Percentiles rank a stretch among this genome's conserved stretches.
Evolutionary conservation across 2,329 filamentous ascomycete species (phyloP).

Genomic region (Colletotrichum echinochloae): DNA sequence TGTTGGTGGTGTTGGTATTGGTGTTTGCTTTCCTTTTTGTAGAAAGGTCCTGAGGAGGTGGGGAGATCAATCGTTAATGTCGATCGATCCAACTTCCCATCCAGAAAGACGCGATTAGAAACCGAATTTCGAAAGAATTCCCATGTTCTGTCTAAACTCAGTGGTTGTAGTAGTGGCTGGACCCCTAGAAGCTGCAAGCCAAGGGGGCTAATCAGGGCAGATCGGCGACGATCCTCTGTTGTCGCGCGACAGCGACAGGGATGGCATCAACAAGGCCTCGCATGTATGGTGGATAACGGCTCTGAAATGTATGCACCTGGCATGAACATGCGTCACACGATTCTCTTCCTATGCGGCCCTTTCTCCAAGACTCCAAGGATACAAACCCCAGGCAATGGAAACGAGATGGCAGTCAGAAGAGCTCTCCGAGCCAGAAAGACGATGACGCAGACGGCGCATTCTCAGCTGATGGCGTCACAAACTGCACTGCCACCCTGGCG

Average conservation of each 20-base stretch:
- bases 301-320: neutral
- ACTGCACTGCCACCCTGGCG: neutral
- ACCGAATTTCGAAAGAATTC: slow-evolving; percentile 11
- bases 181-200: slow-evolving; percentile 10
- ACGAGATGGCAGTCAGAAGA: neutral
- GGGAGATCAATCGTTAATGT: too few species aligned
- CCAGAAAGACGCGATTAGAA: neutral
- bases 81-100: too few species aligned
- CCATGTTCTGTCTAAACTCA: too few species aligned
- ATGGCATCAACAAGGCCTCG: neutral
- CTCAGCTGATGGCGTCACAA: slow-evolving; percentile 22
- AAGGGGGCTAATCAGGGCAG: slow-evolving; percentile 12
- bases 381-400: neutral
- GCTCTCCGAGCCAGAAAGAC: neutral
- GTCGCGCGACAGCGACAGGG: neutral
- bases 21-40: too few species aligned
- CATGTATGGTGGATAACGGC: neutral
- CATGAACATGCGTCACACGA: slow-evolving; percentile 11
- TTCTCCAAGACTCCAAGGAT: too few species aligned
- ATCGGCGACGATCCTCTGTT: slow-evolving; percentile 6
- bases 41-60: too few species aligned
- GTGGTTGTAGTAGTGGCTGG: too few species aligned
- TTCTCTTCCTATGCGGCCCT: neutral
- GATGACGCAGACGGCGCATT: neutral
- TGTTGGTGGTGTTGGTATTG: neutral